phyloP scores from a whole-genome alignment of 2,329 filamentous ascomycete species.

The Anisogramma anomala region DNA sequence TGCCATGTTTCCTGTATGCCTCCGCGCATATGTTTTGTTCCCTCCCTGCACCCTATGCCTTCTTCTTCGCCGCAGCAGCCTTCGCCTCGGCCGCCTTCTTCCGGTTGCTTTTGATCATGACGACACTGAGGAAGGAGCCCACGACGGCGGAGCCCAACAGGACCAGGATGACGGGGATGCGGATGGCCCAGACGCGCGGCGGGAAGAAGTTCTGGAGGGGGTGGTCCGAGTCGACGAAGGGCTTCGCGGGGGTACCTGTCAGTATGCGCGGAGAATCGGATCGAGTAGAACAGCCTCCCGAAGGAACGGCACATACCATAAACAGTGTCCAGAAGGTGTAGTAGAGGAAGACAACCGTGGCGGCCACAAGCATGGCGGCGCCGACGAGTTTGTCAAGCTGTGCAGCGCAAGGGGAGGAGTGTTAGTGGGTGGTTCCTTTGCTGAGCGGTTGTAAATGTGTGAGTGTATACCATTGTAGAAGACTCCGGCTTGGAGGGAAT shows the following conservation, averaged over 20 bases:
- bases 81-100: slow-evolving; percentile 95
- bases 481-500: neutral
- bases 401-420: neutral
- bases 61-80: slow-evolving; percentile 72
- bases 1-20: no score
- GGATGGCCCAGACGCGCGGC: slow-evolving; percentile 95
- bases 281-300: no score
- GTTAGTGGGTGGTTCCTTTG: slow-evolving; percentile 6
- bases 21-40: no score
- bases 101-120: slow-evolving; percentile 97
- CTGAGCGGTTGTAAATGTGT: neutral
- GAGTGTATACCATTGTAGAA: slow-evolving; percentile 22
- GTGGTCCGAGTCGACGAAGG: slow-evolving; percentile 93
- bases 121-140: slow-evolving; percentile 86
- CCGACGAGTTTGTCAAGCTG: slow-evolving; percentile 81
- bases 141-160: slow-evolving; percentile 87
- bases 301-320: slow-evolving; percentile 57
- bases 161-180: slow-evolving; percentile 93
- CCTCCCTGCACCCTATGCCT: slow-evolving; percentile 43
- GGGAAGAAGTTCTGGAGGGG: slow-evolving; percentile 91
- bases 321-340: slow-evolving; percentile 96
- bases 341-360: slow-evolving; percentile 60
- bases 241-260: slow-evolving; percentile 40
- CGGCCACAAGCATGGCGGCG: slow-evolving; percentile 57
- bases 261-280: slow-evolving; percentile 3